Percentiles rank a stretch among this genome's conserved stretches.
Evolutionary conservation across 2,329 filamentous ascomycete genomes (phyloP).

Genomic region (Immersiporthe knoxdaviesiana): DNA sequence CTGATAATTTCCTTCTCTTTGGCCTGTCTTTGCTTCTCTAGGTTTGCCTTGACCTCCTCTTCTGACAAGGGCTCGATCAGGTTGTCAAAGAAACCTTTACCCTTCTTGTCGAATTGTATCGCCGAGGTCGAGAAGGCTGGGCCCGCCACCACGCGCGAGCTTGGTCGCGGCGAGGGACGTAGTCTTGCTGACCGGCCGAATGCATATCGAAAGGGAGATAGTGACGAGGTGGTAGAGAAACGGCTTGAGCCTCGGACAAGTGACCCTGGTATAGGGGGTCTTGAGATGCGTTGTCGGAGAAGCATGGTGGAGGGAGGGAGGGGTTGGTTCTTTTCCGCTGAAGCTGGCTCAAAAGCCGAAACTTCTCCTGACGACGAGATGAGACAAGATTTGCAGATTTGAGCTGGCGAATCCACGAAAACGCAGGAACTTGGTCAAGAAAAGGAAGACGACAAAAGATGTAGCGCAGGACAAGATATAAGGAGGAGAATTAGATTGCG

Average conservation of each 20-base stretch:
- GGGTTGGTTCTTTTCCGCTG: neutral
- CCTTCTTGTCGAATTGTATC: slow-evolving; percentile 45
- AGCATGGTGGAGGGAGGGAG: slow-evolving; percentile 28
- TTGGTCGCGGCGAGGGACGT: slow-evolving; percentile 6
- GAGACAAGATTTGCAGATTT: neutral
- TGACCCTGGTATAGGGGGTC: slow-evolving; percentile 24
- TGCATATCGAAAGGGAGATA: slow-evolving; percentile 20
- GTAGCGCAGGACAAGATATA: neutral
- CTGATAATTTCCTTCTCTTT: slow-evolving; percentile 49
- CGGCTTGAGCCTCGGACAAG: slow-evolving; percentile 19
- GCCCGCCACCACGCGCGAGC: slow-evolving; percentile 25
- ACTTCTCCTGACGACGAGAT: neutral
- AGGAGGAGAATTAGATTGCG: neutral
- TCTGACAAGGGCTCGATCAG: slow-evolving; percentile 54
- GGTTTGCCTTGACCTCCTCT: slow-evolving; percentile 56
- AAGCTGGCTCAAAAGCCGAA: slow-evolving; percentile 17
- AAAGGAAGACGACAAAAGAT: neutral
- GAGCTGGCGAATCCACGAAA: neutral
- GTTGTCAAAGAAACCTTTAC: slow-evolving; percentile 55
- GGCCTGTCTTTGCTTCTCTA: slow-evolving; percentile 48
- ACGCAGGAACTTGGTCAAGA: neutral
- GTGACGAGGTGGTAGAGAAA: slow-evolving; percentile 21
- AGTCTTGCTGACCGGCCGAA: slow-evolving; percentile 19
- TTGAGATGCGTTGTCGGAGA: slow-evolving; percentile 30
- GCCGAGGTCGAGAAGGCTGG: slow-evolving; percentile 45